phyloP scores from a whole-genome alignment of 139 green algal species.

The Limnomonas spitsbergensis region DNA sequence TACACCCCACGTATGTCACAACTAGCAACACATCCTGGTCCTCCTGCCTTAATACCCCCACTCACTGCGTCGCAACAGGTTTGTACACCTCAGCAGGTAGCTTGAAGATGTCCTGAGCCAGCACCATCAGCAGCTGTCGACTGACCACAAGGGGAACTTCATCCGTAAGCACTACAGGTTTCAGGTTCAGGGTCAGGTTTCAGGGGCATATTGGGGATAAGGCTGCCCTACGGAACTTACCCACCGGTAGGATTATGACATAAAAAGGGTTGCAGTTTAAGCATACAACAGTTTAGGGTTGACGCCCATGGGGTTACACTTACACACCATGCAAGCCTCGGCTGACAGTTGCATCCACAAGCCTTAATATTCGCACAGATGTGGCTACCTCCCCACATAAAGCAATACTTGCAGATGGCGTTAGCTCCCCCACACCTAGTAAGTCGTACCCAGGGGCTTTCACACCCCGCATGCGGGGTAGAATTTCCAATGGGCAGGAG shows the following conservation, averaged over 20 bases:
- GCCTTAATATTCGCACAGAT: no score
- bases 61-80: conserved; percentile 67
- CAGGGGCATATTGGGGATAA: neutral
- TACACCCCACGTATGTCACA: no score
- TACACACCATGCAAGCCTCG: no score
- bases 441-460: no score
- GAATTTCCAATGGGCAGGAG: no score
- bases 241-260: neutral
- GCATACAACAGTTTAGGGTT: neutral
- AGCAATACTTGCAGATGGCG: no score
- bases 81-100: conserved; percentile 66
- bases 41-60: no score
- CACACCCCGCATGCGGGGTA: no score
- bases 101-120: conserved; percentile 58
- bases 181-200: neutral
- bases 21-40: no score
- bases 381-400: no score
- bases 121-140: conserved; percentile 62
- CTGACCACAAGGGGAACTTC: conserved; percentile 79
- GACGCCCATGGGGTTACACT: neutral
- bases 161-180: conserved; percentile 73
- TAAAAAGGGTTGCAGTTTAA: neutral
- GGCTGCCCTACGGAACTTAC: neutral
- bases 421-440: no score
- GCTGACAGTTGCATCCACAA: no score